These are phyloP conservation scores for Hyparrhenia diplandra DNA, from an alignment of 176 grass and related monocot species.

Conservation along the genomic window DNA sequence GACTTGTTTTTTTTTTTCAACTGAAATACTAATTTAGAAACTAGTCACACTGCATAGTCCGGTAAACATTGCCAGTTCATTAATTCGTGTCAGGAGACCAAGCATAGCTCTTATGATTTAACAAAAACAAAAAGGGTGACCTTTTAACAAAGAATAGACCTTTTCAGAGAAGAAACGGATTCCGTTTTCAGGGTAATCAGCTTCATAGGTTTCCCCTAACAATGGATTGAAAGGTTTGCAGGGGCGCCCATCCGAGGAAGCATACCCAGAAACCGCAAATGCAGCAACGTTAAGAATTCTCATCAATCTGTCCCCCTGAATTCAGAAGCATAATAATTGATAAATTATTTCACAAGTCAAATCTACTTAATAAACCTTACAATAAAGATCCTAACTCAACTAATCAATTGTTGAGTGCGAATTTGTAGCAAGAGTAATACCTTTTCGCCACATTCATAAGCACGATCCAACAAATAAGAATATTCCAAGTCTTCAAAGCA, in stretches of 20 bases:
- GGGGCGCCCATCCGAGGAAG: slow-evolving; percentile 63
- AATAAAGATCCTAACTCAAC: neutral
- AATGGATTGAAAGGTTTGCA: slow-evolving; percentile 97
- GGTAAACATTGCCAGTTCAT: neutral
- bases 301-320: slow-evolving; percentile 77
- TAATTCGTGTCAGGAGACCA: neutral
- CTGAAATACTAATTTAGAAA: neutral
- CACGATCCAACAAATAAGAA: slow-evolving; percentile 72
- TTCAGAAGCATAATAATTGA: slow-evolving; percentile 16
- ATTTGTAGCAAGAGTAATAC: slow-evolving; percentile 9
- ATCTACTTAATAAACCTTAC: neutral
- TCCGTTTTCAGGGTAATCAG: slow-evolving; percentile 77
- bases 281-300: slow-evolving; percentile 83
- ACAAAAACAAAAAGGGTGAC: neutral
- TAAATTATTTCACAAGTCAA: slow-evolving; percentile 2
- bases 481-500: slow-evolving; percentile 93
- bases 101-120: neutral
- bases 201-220: slow-evolving; percentile 93
- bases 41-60: neutral
- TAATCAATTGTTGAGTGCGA: neutral
- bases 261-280: slow-evolving; percentile 86
- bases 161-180: slow-evolving; percentile 90
- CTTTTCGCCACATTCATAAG: slow-evolving; percentile 49
- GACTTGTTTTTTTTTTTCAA: neutral
- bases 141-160: slow-evolving; percentile 22